Percentiles rank a stretch among this genome's conserved stretches.
Evolutionary conservation across 148 eudicot genomes (phyloP).

Genomic region (Dianthus caryophyllus): DNA sequence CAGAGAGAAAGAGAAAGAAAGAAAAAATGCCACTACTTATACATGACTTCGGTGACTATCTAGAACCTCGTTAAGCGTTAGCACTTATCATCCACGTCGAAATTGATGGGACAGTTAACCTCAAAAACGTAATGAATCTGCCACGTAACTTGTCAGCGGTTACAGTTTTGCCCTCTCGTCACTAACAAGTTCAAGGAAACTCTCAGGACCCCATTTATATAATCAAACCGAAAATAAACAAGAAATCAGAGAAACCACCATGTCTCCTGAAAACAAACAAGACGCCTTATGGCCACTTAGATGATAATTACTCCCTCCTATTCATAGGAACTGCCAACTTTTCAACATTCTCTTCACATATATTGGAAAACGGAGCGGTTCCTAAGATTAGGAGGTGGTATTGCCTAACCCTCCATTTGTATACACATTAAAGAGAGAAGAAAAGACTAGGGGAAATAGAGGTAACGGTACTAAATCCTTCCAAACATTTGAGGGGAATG

Average conservation of each 20-base stretch:
- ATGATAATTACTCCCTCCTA: too few relatives aligned
- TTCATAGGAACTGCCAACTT: too few relatives aligned
- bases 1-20: constrained; percentile 16
- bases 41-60: constrained; percentile 31
- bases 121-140: neutral
- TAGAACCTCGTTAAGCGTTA: neutral
- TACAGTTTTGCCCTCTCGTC: neutral
- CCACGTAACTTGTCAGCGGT: neutral
- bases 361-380: too few relatives aligned
- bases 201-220: neutral
- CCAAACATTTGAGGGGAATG: too few relatives aligned
- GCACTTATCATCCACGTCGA: neutral
- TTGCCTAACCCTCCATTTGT: too few relatives aligned
- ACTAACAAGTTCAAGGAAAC: neutral
- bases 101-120: neutral
- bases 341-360: too few relatives aligned
- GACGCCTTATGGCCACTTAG: too few relatives aligned
- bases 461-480: too few relatives aligned
- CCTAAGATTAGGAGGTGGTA: too few relatives aligned
- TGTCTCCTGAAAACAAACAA: neutral
- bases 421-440: too few relatives aligned
- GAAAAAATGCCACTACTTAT: constrained; percentile 16
- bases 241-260: neutral
- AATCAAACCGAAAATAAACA: neutral
- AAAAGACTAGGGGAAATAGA: too few relatives aligned